Evolutionary conservation across 2,329 filamentous ascomycete species (phyloP), one percentile per base, ranked within the genome.

Genomic region (Fusarium praegraminearum): DNA sequence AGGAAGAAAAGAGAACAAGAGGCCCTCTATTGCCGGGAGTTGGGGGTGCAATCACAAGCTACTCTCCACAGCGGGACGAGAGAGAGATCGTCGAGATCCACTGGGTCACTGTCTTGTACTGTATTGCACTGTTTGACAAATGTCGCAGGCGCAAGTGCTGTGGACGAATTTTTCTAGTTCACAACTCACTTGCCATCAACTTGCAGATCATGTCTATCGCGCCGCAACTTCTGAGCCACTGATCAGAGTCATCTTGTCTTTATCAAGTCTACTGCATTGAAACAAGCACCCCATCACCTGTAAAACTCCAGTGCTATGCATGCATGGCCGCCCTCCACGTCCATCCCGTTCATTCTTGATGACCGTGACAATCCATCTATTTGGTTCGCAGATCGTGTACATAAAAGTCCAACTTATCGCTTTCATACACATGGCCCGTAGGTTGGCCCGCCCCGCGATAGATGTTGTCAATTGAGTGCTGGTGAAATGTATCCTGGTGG

Each of bases 401-500:
- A 46, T 84, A 81, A 72, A 87, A 88, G n/a, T 91, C 85, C 73
- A 93, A 80, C 62, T 87, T 87, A 47, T 87, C 84, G 26, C 85
- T 88, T 77, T 93, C 90, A 71, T 90, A 89, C 3, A 93, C 91
- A 78, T 93, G 91, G 0, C 91, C 91, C 1, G 81, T 76, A 0
- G 90, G 90, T 53, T 89, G 84, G 53, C 87, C 81, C 2, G 93
- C 93, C 74, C 91, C 89, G 1, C 91, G 93, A 76, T 97, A 97
- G 2, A 97, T 86, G 73, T 94, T 90, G 28, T 87, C 84, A 55
- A 88, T 82, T 1, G 79, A 78, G 67, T 89, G 87, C 67, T 91
- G 93, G 78, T 99, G 96, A 78, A 99, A 99, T 0, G 97, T 86
- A 2, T 93, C 92, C 1, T 87, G 86, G 64, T 94, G 88, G 4